These are phyloP conservation scores for Scutellaria barbata DNA, from an alignment of 257 asterid genomes.

Conservation along the genomic window DNA sequence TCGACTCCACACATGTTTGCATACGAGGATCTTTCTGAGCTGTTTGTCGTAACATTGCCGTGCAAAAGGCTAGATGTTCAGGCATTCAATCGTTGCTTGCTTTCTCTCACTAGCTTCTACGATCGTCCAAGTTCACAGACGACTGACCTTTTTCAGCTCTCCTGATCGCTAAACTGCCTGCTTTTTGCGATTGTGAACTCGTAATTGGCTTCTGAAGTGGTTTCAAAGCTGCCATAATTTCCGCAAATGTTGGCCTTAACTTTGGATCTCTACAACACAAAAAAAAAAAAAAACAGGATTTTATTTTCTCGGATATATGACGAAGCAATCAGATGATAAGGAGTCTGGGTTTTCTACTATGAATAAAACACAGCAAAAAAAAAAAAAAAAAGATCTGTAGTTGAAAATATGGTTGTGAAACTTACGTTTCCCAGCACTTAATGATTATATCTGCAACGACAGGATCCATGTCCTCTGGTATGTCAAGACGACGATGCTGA, in stretches of 20 bases:
- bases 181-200: slow-evolving; percentile 55
- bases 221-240: slow-evolving; percentile 89
- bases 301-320: not conserved
- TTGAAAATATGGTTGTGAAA: not conserved
- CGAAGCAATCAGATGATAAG: not conserved
- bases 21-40: slow-evolving; percentile 23
- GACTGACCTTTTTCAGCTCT: slow-evolving; percentile 53
- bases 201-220: slow-evolving; percentile 80
- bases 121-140: slow-evolving; percentile 45
- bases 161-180: slow-evolving; percentile 41
- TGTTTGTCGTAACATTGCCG: slow-evolving; percentile 32
- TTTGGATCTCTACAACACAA: slow-evolving; percentile 67
- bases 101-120: slow-evolving; percentile 41
- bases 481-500: slow-evolving; percentile 95
- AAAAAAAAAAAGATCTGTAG: too few species aligned
- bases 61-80: slow-evolving; percentile 29
- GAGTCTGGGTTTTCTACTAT: too few species aligned
- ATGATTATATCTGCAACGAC: slow-evolving; percentile 67
- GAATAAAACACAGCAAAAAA: too few species aligned
- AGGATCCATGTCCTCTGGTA: slow-evolving; percentile 83
- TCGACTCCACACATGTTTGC: slow-evolving; percentile 28
- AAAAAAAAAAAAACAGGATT: not conserved
- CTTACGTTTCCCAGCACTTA: slow-evolving; percentile 97
- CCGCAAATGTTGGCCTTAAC: slow-evolving; percentile 80
- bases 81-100: slow-evolving; percentile 33